Percentiles rank a stretch among this genome's conserved stretches.
phyloP scores from a whole-genome alignment of 352 stramenopile species.

The Phytophthora macrochlamydospora region DNA sequence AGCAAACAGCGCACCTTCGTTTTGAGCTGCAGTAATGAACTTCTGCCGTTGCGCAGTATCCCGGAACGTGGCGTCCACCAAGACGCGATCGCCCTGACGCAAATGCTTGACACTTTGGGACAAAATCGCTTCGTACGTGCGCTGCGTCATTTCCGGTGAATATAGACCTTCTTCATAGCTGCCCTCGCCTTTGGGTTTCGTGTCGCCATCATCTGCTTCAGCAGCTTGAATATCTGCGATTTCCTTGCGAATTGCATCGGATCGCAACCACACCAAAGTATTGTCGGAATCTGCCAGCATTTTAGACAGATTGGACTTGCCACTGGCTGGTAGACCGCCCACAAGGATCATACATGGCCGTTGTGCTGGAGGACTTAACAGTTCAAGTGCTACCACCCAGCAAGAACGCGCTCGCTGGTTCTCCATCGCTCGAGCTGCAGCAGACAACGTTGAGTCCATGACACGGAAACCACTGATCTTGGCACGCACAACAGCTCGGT shows the following conservation, averaged over 20 bases:
- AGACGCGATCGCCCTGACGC: conserved; percentile 53
- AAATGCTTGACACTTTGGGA: conserved; percentile 38
- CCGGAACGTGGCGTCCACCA: conserved; percentile 69
- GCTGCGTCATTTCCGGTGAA: conserved; percentile 54
- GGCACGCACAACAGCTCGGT: conserved; percentile 69
- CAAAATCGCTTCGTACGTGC: conserved; percentile 73
- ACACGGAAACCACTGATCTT: conserved; percentile 76
- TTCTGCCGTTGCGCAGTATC: conserved; percentile 44
- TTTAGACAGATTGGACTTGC: conserved; percentile 64
- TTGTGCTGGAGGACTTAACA: conserved; percentile 45
- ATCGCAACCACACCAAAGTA: conserved; percentile 57
- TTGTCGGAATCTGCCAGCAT: conserved; percentile 58
- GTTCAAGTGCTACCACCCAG: conserved; percentile 67
- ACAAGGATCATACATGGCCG: conserved; percentile 65
- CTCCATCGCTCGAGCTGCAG: conserved; percentile 38
- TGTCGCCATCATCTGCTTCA: conserved; percentile 12
- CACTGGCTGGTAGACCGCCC: conserved; percentile 59
- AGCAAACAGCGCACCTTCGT: conserved; percentile 59
- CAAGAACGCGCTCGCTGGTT: conserved; percentile 57
- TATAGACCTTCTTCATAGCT: conserved; percentile 70
- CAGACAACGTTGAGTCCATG: conserved; percentile 51
- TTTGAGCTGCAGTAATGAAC: conserved; percentile 47
- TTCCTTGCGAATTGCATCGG: conserved; percentile 72
- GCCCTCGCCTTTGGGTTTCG: conserved; percentile 8
- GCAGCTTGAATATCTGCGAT: conserved; percentile 19